Evolutionary conservation across 2,329 filamentous ascomycete genomes (phyloP).

Genomic region (Neofusicoccum laricinum): DNA sequence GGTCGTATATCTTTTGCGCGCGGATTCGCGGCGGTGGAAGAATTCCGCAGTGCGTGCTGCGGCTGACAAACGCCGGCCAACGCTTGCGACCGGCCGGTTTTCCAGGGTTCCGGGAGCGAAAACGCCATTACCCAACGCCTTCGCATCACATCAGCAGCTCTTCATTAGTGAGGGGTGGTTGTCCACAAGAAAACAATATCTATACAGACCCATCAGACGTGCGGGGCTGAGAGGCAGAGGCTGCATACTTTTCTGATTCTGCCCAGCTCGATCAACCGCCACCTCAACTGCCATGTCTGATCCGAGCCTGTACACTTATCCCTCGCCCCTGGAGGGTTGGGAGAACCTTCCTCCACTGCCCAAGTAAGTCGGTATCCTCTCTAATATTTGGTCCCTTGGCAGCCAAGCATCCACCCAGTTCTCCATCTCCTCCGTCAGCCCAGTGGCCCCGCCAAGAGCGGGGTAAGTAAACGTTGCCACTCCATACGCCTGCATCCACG

Average conservation of each 20-base stretch:
- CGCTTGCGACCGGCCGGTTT: background rate
- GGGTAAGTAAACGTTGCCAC: background rate
- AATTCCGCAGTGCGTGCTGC: background rate
- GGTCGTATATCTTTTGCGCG: too few species aligned
- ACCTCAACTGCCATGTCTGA: constrained; percentile 35
- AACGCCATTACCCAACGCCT: background rate
- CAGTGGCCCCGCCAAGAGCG: background rate
- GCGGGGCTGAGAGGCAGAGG: background rate
- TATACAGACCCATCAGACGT: background rate
- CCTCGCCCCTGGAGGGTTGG: constrained; percentile 59
- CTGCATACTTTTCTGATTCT: background rate
- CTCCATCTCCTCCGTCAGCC: background rate
- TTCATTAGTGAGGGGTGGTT: background rate
- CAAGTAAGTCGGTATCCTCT: constrained; percentile 29
- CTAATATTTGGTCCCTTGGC: too few species aligned
- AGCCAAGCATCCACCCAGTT: background rate
- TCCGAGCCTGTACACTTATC: constrained; percentile 47
- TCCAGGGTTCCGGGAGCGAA: background rate
- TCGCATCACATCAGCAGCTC: background rate
- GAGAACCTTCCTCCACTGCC: constrained; percentile 56
- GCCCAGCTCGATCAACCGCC: too few species aligned
- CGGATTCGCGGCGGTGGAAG: background rate
- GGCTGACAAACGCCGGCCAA: background rate
- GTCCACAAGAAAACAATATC: background rate
- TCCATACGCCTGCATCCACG: background rate